Conservation (phyloP, 2,329 filamentous ascomycete genomes). For the Aspergillus fumigatiaffinis region DNA sequence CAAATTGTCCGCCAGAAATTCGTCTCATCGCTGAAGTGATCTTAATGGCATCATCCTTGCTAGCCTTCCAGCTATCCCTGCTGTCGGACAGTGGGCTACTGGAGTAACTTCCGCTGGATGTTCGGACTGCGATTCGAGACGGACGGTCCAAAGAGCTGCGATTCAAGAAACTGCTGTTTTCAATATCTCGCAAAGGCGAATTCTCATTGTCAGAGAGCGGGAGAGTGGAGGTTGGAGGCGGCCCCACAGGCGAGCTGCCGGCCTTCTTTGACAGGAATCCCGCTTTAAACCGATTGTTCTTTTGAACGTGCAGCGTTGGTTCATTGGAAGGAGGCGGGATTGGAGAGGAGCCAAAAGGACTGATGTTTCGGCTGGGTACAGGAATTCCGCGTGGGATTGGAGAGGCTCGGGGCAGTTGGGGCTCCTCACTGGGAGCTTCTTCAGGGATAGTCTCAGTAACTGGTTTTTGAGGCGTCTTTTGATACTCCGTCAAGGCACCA, state of each 20-base stretch:
- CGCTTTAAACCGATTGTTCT: conserved; percentile 77
- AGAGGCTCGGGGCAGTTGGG: conserved; percentile 49
- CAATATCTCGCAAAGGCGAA: conserved; percentile 54
- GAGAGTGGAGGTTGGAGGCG: conserved; percentile 55
- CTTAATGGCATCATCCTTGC: conserved; percentile 49
- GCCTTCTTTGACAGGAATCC: conserved; percentile 76
- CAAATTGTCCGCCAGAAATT: conserved; percentile 45
- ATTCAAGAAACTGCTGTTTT: conserved; percentile 48
- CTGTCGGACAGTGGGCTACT: conserved; percentile 43
- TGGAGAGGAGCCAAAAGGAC: conserved; percentile 51
- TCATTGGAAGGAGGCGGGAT: conserved; percentile 52
- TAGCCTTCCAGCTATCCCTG: conserved; percentile 47
- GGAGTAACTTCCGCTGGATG: conserved; percentile 34
- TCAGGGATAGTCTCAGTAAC: conserved; percentile 52
- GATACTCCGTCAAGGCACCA: conserved; percentile 82
- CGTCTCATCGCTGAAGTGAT: conserved; percentile 57
- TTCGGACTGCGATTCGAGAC: conserved; percentile 37
- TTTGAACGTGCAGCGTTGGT: conserved; percentile 57
- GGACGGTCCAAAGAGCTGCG: conserved; percentile 41
- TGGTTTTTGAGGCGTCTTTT: conserved; percentile 76
- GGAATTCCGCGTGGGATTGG: conserved; percentile 44
- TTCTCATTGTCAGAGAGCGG: conserved; percentile 57
- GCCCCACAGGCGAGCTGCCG: conserved; percentile 60
- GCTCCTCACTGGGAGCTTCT: conserved; percentile 52
- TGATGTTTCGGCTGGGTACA: conserved; percentile 33